These are phyloP conservation scores for Sicyos edulis DNA, from an alignment of 306 rosid species.

Conservation along the genomic window DNA sequence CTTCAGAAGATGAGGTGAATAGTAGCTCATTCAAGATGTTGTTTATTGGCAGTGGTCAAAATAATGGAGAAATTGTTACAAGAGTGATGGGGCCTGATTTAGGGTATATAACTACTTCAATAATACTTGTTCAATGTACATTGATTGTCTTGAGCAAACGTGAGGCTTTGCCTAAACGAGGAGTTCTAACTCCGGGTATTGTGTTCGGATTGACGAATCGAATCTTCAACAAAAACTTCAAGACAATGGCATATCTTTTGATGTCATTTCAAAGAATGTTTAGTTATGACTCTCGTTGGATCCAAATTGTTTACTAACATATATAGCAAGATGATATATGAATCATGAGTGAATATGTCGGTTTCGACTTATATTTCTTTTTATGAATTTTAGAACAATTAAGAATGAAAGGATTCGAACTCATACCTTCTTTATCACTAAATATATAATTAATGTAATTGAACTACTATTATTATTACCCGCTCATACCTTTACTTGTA, in stretches of 20 bases:
- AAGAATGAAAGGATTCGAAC: no score
- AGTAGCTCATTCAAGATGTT: conserved; percentile 82
- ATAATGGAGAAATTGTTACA: conserved; percentile 57
- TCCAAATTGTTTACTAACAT: no score
- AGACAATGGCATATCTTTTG: conserved; percentile 69
- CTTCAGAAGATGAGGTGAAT: conserved; percentile 57
- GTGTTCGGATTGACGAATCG: conserved; percentile 60
- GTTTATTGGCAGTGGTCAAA: conserved; percentile 66
- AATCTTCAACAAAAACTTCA: conserved; percentile 60
- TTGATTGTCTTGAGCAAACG: conserved; percentile 56
- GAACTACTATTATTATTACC: no score
- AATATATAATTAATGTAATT: no score
- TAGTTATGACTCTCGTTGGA: background rate
- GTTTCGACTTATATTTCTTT: no score
- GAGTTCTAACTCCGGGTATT: conserved; percentile 65
- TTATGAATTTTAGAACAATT: no score
- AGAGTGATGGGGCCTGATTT: conserved; percentile 79
- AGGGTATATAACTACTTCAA: conserved; percentile 78
- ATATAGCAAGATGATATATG: no score
- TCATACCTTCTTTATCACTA: no score
- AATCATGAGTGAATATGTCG: no score
- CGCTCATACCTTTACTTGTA: no score
- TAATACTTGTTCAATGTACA: conserved; percentile 69
- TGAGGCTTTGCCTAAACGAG: conserved; percentile 56
- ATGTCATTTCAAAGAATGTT: conserved; percentile 44